Base-by-base conservation (phyloP, 306 rosid species). In the Medicago ruthenica region DNA sequence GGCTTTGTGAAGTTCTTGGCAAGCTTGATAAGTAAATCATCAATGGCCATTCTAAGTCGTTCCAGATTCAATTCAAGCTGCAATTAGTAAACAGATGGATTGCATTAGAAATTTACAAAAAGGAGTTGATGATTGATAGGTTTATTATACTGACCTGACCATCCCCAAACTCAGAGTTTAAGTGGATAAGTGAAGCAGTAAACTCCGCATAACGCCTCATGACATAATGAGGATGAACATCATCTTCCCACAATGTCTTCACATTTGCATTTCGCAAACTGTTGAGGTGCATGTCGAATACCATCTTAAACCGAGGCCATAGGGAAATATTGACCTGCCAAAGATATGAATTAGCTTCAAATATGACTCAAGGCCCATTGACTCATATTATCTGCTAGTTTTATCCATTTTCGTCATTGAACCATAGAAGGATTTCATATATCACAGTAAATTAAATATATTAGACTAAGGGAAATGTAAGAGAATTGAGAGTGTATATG, bases 261-360 rank as follows among this genome's bases (percentile, higher is more conserved):
- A 95, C 93, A 79, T 84, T 90, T 61, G 97, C 96, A 80, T 88
- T 95, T 39, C 97, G 88, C 70, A 95, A 82, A 85, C 97, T 95
- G 91, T 77, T 87, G 76, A 95, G 93, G 67, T 95, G 98, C 91
- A 95, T 85, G 88, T 95, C 98, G 83, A 95, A 92, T 65, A 92
- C 98, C 95, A 92, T 85, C 85, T 92, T 95, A 86, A 95, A 95
- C 72, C 98, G 92, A 80, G 98, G 98, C 98, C 98, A 95, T 63
- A 95, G 85, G 69, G 90, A 85, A 72, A 95, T 95, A 79, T 92
- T 92, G 82, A 92, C 88, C 98, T 94, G 93, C 73, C 77, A 73
- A 80, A 61, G 42, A 51, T 62, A 82, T 74, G 79, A 79, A 76
- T 69, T 44, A 53, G 75, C 40, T 58, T 61, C 53, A 71, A 53